Evolutionary conservation across 345 rosid species (phyloP), one percentile per base, ranked within the genome.

Genomic region (Eucalyptus sp.): DNA sequence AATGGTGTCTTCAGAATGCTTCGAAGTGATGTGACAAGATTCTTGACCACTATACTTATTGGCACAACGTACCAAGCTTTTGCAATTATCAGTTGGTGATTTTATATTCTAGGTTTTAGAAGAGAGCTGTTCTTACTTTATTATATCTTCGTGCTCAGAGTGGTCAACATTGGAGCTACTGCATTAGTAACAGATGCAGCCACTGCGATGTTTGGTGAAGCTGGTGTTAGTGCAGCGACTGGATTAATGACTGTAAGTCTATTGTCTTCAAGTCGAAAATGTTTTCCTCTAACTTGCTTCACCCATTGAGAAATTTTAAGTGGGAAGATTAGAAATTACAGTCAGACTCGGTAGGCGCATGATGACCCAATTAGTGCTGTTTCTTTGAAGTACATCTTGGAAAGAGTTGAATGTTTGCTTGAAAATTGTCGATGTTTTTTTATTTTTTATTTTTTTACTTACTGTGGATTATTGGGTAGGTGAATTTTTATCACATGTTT

Each of bases 171-270:
- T 92, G 99, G 97, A 93, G 99, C 99, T 89, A 98, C 99, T 92
- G 99, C 99, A 89, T 92, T 98, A 87, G 99, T 97, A 91, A 98
- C 99, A 12, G 99, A 98, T 62, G 99, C 99, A 68, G 99, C 99
- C 89, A 98, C 99, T 54, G 94, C 99, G 87, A 94, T 98, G 90
- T 98, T 97, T 95, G 99, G 99, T 88, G 99, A 97, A 95, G 99
- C 99, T 90, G 99, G 99, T 92, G 97, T 98, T 92, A 97, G 94
- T 93, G 99, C 99, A 33, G 99, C 99, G 90, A 98, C 99, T 89
- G 99, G 99, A 92, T 93, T 98, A 89, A 98, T 98, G 99, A 98
- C 98, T 56, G 99, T 98, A 94, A 31, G 99, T 93, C 88, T 91
- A 71, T 81, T 18, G 71, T 84, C 91, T 83, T 58, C 81, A 46